These are phyloP conservation scores for Lachancea sp. DNA, from an alignment of 805 yeast species.

Conservation along the genomic window DNA sequence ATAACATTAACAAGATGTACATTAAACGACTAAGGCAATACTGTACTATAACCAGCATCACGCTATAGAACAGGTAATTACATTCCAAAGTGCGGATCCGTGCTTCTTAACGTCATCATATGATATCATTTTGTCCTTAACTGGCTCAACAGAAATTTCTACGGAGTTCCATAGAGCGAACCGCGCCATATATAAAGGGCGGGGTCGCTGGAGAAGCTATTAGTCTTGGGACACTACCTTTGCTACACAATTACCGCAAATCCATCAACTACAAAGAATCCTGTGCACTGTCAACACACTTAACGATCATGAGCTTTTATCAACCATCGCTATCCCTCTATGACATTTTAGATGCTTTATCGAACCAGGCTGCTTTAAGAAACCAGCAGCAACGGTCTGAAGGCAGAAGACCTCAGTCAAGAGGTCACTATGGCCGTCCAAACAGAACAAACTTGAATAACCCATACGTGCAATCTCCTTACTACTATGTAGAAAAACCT, in stretches of 20 bases:
- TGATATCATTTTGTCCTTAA: not conserved
- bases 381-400: slow-evolving; percentile 11
- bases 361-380: slow-evolving; percentile 18
- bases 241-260: too few relatives aligned
- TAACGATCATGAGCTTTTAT: slow-evolving; percentile 24
- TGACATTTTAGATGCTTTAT: slow-evolving; percentile 27
- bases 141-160: slow-evolving; percentile 1
- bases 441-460: not conserved
- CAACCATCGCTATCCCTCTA: slow-evolving; percentile 29
- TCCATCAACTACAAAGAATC: too few relatives aligned
- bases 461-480: slow-evolving; percentile 2
- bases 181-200: slow-evolving; percentile 1
- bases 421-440: slow-evolving; percentile 6
- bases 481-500: slow-evolving; percentile 10
- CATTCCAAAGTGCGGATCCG: too few relatives aligned
- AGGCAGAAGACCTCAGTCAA: slow-evolving; percentile 7
- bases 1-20: too few relatives aligned
- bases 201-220: too few relatives aligned
- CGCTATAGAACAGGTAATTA: not conserved
- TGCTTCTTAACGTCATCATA: not conserved
- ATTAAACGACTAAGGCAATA: too few relatives aligned
- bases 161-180: not conserved
- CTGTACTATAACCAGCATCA: too few relatives aligned
- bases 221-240: too few relatives aligned
- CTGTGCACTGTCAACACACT: not conserved